Evolutionary conservation across 176 grass and related monocot species (phyloP).

Genomic region (Rhipidocladum racemiflorum): DNA sequence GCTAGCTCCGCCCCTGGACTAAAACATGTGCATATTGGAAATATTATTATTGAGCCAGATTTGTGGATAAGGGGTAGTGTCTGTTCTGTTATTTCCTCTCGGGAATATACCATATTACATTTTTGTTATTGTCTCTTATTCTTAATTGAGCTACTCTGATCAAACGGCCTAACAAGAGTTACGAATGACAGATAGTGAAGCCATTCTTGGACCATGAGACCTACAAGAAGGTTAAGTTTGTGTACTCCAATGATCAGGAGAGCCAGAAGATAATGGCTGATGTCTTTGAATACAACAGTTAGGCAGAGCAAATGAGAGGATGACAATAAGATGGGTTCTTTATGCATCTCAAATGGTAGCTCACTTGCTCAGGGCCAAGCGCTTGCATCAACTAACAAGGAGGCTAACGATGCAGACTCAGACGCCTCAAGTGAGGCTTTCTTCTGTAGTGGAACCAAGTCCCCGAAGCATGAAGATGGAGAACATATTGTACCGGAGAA

Average conservation of each 20-base stretch:
- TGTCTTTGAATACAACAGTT: slow-evolving; percentile 62
- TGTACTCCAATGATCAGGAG: slow-evolving; percentile 59
- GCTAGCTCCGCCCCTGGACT: too few relatives aligned
- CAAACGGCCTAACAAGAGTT: slow-evolving; percentile 22
- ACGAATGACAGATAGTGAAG: slow-evolving; percentile 63
- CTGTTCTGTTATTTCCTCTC: neutral
- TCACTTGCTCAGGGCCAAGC: too few relatives aligned
- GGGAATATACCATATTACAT: neutral
- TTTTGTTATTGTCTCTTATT: neutral
- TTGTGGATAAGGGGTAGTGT: neutral
- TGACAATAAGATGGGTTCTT: slow-evolving; percentile 56
- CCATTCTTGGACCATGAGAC: slow-evolving; percentile 71
- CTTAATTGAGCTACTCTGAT: neutral
- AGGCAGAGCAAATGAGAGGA: slow-evolving; percentile 60
- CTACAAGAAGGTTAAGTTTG: slow-evolving; percentile 78
- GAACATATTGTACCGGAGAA: neutral
- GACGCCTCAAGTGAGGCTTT: slow-evolving; percentile 56
- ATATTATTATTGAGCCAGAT: neutral
- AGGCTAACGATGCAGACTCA: slow-evolving; percentile 19
- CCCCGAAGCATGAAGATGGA: slow-evolving; percentile 21
- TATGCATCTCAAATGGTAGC: slow-evolving; percentile 5
- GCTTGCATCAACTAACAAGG: neutral
- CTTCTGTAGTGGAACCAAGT: slow-evolving; percentile 52
- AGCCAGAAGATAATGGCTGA: slow-evolving; percentile 85
- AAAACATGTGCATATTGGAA: neutral